Evolutionary conservation across 2,329 filamentous ascomycete species (phyloP).

Genomic region (Curvularia hawaiiensis): DNA sequence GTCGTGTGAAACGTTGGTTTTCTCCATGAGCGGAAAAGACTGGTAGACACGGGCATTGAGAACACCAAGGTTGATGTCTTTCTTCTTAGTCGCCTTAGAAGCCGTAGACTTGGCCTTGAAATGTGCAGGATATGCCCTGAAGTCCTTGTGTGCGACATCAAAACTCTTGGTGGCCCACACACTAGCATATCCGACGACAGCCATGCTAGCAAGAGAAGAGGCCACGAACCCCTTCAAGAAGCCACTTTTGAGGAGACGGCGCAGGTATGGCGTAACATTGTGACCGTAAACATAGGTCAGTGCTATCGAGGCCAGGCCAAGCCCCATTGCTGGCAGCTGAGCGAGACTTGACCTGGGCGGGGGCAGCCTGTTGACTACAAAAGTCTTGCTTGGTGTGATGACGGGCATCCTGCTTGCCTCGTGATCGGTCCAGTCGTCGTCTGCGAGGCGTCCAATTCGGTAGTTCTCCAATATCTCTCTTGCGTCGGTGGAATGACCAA

Average conservation of each 20-base stretch:
- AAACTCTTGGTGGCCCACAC: slow-evolving; percentile 18
- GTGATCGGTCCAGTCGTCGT: slow-evolving; percentile 24
- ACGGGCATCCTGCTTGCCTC: slow-evolving; percentile 46
- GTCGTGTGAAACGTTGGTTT: slow-evolving; percentile 23
- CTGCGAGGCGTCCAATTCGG: slow-evolving; percentile 33
- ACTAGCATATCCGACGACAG: slow-evolving; percentile 13
- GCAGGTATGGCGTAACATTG: slow-evolving; percentile 13
- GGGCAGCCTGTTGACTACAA: slow-evolving; percentile 21
- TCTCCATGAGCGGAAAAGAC: slow-evolving; percentile 50
- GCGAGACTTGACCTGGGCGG: slow-evolving; percentile 13
- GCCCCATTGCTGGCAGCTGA: slow-evolving; percentile 11
- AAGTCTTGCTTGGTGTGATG: slow-evolving; percentile 22
- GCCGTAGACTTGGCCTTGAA: slow-evolving; percentile 18
- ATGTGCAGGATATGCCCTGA: slow-evolving; percentile 21
- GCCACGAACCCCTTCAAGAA: slow-evolving; percentile 24
- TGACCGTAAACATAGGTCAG: slow-evolving; percentile 11
- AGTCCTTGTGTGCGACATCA: slow-evolving; percentile 21
- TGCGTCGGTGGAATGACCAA: slow-evolving; percentile 55
- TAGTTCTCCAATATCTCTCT: slow-evolving; percentile 49
- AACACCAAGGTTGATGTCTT: slow-evolving; percentile 48
- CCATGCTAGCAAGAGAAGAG: slow-evolving; percentile 16
- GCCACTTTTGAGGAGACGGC: slow-evolving; percentile 13
- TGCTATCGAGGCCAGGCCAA: slow-evolving; percentile 11
- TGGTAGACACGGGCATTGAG: slow-evolving; percentile 57
- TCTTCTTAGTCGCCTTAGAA: slow-evolving; percentile 12